Evolutionary conservation across 2,329 filamentous ascomycete genomes (phyloP).

Genomic region (Xylariaceae sp.): DNA sequence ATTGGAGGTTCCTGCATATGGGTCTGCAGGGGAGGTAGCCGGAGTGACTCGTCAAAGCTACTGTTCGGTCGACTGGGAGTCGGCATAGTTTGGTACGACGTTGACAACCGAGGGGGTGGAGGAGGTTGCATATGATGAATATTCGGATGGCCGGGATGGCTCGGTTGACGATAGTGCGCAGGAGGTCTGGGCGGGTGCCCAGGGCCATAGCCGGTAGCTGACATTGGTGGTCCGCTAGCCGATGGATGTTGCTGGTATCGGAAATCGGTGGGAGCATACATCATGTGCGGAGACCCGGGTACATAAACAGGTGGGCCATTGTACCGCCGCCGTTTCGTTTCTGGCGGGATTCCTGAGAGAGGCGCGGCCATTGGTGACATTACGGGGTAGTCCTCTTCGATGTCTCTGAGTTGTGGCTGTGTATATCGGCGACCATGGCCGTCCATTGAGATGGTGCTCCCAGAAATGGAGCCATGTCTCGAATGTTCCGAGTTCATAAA

Average conservation of each 20-base stretch:
- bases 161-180: constrained; percentile 27
- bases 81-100: constrained; percentile 43
- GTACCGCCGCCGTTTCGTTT: constrained; percentile 43
- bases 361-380: constrained; percentile 40
- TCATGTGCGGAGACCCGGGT: constrained; percentile 49
- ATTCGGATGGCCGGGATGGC: constrained; percentile 19
- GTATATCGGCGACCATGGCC: constrained; percentile 67
- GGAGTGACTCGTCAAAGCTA: constrained; percentile 60
- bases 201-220: constrained; percentile 38
- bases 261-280: constrained; percentile 39
- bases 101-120: constrained; percentile 57
- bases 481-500: constrained; percentile 39
- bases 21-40: constrained; percentile 60
- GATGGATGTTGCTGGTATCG: constrained; percentile 42
- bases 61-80: constrained; percentile 47
- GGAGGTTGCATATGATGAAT: constrained; percentile 58
- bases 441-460: constrained; percentile 52
- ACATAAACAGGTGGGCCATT: constrained; percentile 39
- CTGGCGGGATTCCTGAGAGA: constrained; percentile 31
- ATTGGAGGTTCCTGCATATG: constrained; percentile 40
- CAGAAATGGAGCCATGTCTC: constrained; percentile 39
- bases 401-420: constrained; percentile 50
- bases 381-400: constrained; percentile 43
- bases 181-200: constrained; percentile 36
- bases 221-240: constrained; percentile 32